A percentile compares a stretch with the other conserved stretches of the same genome.
phyloP scores from a whole-genome alignment of 768 basidiomycete genomes.

The Coprinopsis sp. region DNA sequence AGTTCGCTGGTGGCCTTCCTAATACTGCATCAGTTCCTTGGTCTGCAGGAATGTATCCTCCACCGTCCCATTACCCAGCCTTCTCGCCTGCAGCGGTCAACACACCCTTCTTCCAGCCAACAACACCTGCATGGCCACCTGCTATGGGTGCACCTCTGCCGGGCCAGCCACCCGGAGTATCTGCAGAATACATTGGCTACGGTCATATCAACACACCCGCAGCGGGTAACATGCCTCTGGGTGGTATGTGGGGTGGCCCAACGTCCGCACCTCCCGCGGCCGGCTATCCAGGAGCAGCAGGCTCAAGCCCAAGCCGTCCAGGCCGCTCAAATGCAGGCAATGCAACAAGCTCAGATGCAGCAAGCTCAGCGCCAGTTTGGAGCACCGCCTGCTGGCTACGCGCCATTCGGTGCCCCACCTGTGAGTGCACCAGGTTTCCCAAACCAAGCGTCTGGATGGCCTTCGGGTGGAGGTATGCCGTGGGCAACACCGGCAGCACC shows the following conservation, averaged over 20 bases:
- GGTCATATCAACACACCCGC: background rate
- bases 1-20: background rate
- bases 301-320: background rate
- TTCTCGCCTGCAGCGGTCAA: background rate
- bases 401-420: background rate
- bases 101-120: too few species aligned
- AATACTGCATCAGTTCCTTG: constrained; percentile 5
- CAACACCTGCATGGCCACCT: background rate
- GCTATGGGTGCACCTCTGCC: background rate
- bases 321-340: too few species aligned
- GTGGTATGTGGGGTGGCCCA: background rate
- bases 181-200: constrained; percentile 6
- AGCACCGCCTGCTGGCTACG: background rate
- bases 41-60: constrained; percentile 1
- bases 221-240: background rate
- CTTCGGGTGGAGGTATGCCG: too few species aligned
- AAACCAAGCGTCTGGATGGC: too few species aligned
- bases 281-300: constrained; percentile 3
- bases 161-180: constrained; percentile 1
- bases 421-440: background rate
- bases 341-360: background rate
- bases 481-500: too few species aligned
- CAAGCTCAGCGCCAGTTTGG: background rate
- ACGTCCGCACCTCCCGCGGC: constrained; percentile 1
- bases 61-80: too few species aligned